Conservation (phyloP, 1,284 basidiomycete genomes). For the Leccinum brunneo-olivaceum region DNA sequence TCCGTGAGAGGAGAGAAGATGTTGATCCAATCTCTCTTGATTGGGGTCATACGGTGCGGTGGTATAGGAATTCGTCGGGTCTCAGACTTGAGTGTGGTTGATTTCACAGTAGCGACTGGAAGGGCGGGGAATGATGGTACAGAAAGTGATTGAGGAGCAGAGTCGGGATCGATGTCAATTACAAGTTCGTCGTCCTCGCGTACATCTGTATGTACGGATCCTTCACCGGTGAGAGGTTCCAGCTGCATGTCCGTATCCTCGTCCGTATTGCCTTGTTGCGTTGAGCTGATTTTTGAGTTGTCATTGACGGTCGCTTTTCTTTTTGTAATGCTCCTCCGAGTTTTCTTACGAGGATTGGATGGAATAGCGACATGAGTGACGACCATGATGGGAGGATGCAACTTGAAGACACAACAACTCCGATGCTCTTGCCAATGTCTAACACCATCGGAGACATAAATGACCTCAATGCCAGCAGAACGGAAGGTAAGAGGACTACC, state of each 20-base stretch:
- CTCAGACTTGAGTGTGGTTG: conserved; percentile 65
- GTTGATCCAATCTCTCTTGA: conserved; percentile 97
- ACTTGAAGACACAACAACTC: conserved; percentile 7
- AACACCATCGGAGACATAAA: conserved; percentile 13
- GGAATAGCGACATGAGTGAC: conserved; percentile 39
- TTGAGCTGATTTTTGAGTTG: conserved; percentile 7
- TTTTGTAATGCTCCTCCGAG: conserved; percentile 47
- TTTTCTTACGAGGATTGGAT: conserved; percentile 40
- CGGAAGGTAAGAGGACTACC: conserved; percentile 21
- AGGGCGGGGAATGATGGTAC: conserved; percentile 65
- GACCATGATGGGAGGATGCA: conserved; percentile 41
- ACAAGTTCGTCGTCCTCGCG: conserved; percentile 54
- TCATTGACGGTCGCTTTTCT: conserved; percentile 32
- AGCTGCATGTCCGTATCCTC: conserved; percentile 35
- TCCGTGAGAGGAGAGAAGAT: conserved; percentile 96
- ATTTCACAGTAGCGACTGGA: conserved; percentile 46
- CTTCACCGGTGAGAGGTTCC: conserved; percentile 11
- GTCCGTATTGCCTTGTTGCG: conserved; percentile 10
- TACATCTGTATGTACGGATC: conserved; percentile 1
- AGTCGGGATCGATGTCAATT: conserved; percentile 48
- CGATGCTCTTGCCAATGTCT: conserved; percentile 15
- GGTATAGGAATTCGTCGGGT: conserved; percentile 84
- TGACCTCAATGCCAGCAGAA: conserved; percentile 16
- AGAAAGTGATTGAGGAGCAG: conserved; percentile 35
- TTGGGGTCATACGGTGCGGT: conserved; percentile 93